These are phyloP conservation scores for Pilaira anomala DNA, from an alignment of 192 early-diverging fungal genomes.

Conservation along the genomic window DNA sequence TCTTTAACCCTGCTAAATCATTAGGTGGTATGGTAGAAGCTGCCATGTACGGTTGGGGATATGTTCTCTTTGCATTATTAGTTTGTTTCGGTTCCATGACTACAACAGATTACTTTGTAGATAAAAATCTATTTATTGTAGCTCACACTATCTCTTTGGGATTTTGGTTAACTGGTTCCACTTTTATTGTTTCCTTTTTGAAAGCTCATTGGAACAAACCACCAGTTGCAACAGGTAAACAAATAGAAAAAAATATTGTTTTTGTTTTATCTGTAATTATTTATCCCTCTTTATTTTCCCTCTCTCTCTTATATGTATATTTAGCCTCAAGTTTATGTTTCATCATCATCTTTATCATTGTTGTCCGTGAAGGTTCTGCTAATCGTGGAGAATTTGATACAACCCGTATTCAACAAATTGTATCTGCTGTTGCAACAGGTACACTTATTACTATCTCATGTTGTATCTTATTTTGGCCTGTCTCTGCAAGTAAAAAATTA, in stretches of 20 bases:
- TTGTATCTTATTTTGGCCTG: constrained; percentile 51
- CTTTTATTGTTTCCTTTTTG: constrained; percentile 48
- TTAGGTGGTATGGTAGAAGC: constrained; percentile 62
- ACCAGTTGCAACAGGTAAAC: constrained; percentile 50
- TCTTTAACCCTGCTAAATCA: constrained; percentile 74
- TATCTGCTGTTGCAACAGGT: constrained; percentile 39
- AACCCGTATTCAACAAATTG: constrained; percentile 42
- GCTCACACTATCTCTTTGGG: constrained; percentile 43
- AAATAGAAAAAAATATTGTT: not conserved
- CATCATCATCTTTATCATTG: constrained; percentile 51
- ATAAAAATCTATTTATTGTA: constrained; percentile 29
- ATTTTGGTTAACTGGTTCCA: constrained; percentile 50
- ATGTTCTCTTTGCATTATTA: constrained; percentile 40
- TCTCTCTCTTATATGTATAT: too few species aligned
- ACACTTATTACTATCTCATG: constrained; percentile 38
- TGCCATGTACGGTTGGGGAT: constrained; percentile 34
- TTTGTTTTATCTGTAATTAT: not conserved
- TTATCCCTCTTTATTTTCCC: constrained; percentile 4
- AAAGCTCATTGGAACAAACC: constrained; percentile 54
- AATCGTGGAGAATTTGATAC: constrained; percentile 39
- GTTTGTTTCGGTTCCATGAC: constrained; percentile 45
- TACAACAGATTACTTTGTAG: constrained; percentile 48
- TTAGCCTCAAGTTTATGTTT: constrained; percentile 44
- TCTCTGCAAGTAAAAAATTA: constrained; percentile 49
- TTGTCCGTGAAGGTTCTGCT: constrained; percentile 47